A percentile compares a stretch with the other conserved stretches of the same genome.
These are phyloP conservation scores for Cyberlindnera xylosilytica DNA, from an alignment of 805 yeast species.

Conservation along the genomic window DNA sequence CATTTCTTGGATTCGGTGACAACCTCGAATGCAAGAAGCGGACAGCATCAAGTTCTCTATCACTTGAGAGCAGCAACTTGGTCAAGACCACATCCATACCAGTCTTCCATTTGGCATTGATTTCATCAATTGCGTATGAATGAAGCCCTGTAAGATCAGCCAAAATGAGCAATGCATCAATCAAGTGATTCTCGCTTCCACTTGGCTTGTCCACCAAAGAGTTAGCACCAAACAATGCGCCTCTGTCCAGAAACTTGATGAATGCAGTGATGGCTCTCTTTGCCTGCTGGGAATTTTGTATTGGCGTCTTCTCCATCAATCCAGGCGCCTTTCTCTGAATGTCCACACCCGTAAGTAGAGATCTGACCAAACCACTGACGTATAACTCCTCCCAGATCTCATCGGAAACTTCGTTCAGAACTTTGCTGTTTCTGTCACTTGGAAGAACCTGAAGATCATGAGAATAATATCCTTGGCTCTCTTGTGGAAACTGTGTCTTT, in stretches of 20 bases:
- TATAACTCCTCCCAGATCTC: constrained; percentile 59
- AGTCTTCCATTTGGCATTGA: constrained; percentile 23
- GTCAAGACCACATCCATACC: constrained; percentile 30
- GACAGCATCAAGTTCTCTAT: constrained; percentile 35
- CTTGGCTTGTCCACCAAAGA: constrained; percentile 68
- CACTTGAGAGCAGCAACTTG: constrained; percentile 31
- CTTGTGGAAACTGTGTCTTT: constrained; percentile 53
- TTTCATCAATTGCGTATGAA: constrained; percentile 37
- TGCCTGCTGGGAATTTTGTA: constrained; percentile 14
- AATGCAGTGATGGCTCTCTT: constrained; percentile 15
- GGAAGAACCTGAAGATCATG: constrained; percentile 32
- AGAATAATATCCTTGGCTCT: constrained; percentile 31
- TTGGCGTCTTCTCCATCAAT: constrained; percentile 45
- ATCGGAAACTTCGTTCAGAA: constrained; percentile 30
- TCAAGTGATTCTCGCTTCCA: constrained; percentile 58
- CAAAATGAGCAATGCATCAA: constrained; percentile 62
- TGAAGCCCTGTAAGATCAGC: constrained; percentile 36
- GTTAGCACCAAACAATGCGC: constrained; percentile 62
- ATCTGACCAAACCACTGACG: constrained; percentile 55
- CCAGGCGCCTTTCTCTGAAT: constrained; percentile 58
- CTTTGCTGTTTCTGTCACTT: constrained; percentile 35
- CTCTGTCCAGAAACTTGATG: constrained; percentile 32
- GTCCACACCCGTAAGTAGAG: constrained; percentile 50
- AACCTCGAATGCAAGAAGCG: constrained; percentile 29
- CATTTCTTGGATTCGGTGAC: constrained; percentile 20